These are phyloP conservation scores for Solanum etuberosum DNA, from an alignment of 257 asterid species.

Conservation along the genomic window DNA sequence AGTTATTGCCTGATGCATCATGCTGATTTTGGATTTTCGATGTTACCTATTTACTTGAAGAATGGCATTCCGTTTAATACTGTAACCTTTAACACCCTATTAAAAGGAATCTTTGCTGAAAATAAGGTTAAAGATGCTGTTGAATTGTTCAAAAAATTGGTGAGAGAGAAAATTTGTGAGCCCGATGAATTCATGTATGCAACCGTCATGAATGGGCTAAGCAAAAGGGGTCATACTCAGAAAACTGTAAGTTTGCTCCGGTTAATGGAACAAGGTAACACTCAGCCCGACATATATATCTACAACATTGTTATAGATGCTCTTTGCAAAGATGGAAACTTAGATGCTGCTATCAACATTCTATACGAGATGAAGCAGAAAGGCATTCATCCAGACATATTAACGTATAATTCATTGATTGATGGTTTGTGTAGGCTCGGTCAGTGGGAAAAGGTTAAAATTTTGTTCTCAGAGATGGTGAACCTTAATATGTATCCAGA, in stretches of 20 bases:
- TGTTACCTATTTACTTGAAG: conserved; percentile 1
- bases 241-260: conserved; percentile 1
- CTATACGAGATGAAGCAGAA: too few species aligned
- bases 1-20: not conserved
- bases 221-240: conserved; percentile 13
- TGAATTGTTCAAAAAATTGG: conserved; percentile 14
- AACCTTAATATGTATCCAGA: too few species aligned
- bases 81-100: not conserved
- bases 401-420: too few species aligned
- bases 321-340: too few species aligned
- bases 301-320: too few species aligned
- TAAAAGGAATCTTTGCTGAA: conserved; percentile 8
- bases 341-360: too few species aligned
- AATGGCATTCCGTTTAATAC: not conserved
- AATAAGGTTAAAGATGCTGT: not conserved
- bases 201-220: too few species aligned
- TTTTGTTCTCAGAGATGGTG: too few species aligned
- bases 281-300: not conserved
- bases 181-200: not conserved
- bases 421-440: too few species aligned
- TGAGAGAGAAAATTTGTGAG: conserved; percentile 8
- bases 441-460: too few species aligned
- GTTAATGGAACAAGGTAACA: not conserved
- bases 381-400: too few species aligned
- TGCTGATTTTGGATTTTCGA: not conserved